A percentile compares a stretch with the other conserved stretches of the same genome.
Conservation (phyloP, 75 land plant genomes). For the Cupressus sempervirens region DNA sequence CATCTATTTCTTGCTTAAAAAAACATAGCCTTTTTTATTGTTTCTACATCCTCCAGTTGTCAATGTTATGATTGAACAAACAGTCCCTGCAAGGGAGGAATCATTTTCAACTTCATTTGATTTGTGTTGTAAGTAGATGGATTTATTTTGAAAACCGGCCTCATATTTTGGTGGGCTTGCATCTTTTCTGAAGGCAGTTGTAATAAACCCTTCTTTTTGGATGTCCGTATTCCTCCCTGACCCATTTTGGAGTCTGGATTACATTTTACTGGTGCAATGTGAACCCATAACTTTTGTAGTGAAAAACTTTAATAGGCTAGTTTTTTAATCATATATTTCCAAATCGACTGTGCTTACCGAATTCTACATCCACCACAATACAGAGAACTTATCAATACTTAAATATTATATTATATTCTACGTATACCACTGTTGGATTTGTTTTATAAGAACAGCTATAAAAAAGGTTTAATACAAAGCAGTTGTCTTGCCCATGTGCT, state of each 20-base stretch:
- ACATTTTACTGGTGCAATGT: background rate
- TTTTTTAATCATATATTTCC: no score
- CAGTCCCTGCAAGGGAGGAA: background rate
- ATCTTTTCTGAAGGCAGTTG: background rate
- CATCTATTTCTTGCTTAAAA: background rate
- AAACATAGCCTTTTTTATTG: background rate
- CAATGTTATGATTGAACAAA: background rate
- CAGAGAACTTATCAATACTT: no score
- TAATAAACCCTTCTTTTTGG: background rate
- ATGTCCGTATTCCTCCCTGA: background rate
- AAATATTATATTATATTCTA: no score
- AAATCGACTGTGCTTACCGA: no score
- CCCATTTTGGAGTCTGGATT: background rate
- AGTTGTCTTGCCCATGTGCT: no score
- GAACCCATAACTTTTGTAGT: background rate
- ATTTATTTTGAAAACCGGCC: background rate
- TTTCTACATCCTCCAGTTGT: background rate
- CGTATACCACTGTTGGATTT: no score
- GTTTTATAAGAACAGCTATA: no score
- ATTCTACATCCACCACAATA: no score
- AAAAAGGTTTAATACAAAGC: no score
- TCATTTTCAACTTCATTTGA: background rate
- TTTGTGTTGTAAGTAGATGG: background rate
- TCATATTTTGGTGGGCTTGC: background rate
- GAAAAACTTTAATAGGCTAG: background rate